Conservation (phyloP, 768 basidiomycete species). For the Pulveroboletus sp. region DNA sequence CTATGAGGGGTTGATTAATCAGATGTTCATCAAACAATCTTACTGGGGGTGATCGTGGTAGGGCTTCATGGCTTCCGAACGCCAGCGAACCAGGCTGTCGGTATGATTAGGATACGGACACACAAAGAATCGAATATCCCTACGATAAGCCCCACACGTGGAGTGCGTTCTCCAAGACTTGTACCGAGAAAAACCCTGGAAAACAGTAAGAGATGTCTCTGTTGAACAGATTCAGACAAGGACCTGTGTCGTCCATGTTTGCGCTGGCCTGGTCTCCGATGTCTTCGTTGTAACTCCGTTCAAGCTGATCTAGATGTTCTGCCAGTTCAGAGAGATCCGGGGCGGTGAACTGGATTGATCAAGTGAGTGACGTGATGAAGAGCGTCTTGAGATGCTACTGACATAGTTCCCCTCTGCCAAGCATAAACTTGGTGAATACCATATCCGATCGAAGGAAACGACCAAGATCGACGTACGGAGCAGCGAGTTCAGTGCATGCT, state of each 20-base stretch:
- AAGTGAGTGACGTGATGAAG: conserved; percentile 9
- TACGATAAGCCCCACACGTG: conserved; percentile 82
- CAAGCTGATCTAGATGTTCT: conserved; percentile 59
- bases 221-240: background rate
- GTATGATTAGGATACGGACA: conserved; percentile 4
- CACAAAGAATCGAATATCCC: conserved; percentile 14
- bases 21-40: conserved; percentile 17
- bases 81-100: conserved; percentile 70
- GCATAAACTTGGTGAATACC: conserved; percentile 14
- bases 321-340: conserved; percentile 78
- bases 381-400: conserved; percentile 20
- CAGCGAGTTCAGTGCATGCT: conserved; percentile 79
- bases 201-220: background rate
- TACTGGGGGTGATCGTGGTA: conserved; percentile 79
- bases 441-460: conserved; percentile 40
- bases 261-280: conserved; percentile 46
- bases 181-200: conserved; percentile 86
- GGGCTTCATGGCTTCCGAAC: conserved; percentile 73
- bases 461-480: conserved; percentile 51
- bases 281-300: conserved; percentile 52
- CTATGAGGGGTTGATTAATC: conserved; percentile 7
- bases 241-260: conserved; percentile 93
- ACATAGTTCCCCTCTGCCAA: conserved; percentile 47
- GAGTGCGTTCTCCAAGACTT: conserved; percentile 81
- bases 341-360: conserved; percentile 58